These are phyloP conservation scores for Phytophthora colocasiae DNA, from an alignment of 352 stramenopile species.

Conservation along the genomic window DNA sequence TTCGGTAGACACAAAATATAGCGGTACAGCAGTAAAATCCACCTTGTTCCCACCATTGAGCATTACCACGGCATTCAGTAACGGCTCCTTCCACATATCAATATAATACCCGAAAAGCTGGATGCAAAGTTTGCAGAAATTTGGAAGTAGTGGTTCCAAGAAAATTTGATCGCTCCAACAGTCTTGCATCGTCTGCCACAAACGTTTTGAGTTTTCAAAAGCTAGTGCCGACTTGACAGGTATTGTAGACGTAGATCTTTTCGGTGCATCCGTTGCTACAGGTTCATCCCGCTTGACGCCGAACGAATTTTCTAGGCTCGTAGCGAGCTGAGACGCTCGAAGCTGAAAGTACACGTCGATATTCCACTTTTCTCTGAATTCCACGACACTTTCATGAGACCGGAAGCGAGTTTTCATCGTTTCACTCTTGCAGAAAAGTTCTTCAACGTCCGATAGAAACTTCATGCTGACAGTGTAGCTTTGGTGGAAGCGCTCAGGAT, in stretches of 20 bases:
- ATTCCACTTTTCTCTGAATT: conserved; percentile 91
- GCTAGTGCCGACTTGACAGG: conserved; percentile 25
- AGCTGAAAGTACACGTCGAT: conserved; percentile 90
- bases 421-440: conserved; percentile 59
- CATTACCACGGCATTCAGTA: conserved; percentile 50
- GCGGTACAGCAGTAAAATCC: conserved; percentile 47
- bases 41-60: conserved; percentile 58
- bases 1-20: conserved; percentile 56
- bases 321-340: conserved; percentile 60
- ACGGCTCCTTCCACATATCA: conserved; percentile 56
- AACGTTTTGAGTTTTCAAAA: conserved; percentile 57
- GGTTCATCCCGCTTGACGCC: conserved; percentile 38
- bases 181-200: conserved; percentile 58
- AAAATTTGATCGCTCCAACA: conserved; percentile 74
- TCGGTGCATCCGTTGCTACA: conserved; percentile 8
- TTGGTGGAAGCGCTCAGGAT: conserved; percentile 82
- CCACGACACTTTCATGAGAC: conserved; percentile 69
- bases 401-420: conserved; percentile 72
- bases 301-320: conserved; percentile 61
- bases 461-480: conserved; percentile 83
- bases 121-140: conserved; percentile 75
- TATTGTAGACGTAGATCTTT: not conserved
- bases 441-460: conserved; percentile 68
- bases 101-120: conserved; percentile 76
- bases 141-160: conserved; percentile 58